phyloP scores from a whole-genome alignment of 2,329 filamentous ascomycete genomes.

The Stagonosporopsis cucurbitacearum region DNA sequence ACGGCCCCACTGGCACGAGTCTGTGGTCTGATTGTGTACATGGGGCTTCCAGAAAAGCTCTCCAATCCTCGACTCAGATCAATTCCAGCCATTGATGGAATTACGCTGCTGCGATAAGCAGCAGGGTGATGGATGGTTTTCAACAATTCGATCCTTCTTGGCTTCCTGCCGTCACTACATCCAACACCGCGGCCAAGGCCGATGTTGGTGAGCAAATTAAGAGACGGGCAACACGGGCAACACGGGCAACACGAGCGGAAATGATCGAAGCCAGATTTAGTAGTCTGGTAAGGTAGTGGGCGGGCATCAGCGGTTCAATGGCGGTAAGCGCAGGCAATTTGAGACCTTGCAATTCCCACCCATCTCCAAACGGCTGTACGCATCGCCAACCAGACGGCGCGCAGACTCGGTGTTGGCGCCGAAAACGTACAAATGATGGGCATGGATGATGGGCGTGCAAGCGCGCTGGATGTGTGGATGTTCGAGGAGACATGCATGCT shows the following conservation, averaged over 20 bases:
- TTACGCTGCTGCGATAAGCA: slow-evolving; percentile 6
- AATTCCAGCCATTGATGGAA: not conserved
- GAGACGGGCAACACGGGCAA: slow-evolving; percentile 8
- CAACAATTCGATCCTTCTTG: slow-evolving; percentile 1
- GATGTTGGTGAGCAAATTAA: slow-evolving; percentile 3
- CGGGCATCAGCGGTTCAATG: slow-evolving; percentile 13
- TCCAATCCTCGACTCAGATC: not conserved
- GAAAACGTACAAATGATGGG: slow-evolving; percentile 27
- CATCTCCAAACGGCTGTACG: slow-evolving; percentile 5
- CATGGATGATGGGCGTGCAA: slow-evolving; percentile 18
- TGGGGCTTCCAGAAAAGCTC: slow-evolving; percentile 7
- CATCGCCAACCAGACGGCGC: slow-evolving; percentile 8
- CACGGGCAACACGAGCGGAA: slow-evolving; percentile 8
- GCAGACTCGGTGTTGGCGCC: slow-evolving; percentile 13
- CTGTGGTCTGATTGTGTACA: slow-evolving; percentile 13
- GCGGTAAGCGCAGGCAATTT: slow-evolving; percentile 15
- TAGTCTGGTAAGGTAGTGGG: not conserved
- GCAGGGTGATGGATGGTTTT: not conserved
- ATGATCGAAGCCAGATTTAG: not conserved
- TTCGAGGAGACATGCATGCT: slow-evolving; percentile 18
- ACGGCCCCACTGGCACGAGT: slow-evolving; percentile 7
- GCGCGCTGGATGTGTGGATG: slow-evolving; percentile 23
- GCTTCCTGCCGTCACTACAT: slow-evolving; percentile 2
- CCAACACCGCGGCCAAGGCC: slow-evolving; percentile 1
- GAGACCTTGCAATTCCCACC: not conserved